Base-by-base conservation (phyloP, 768 basidiomycete genomes). In the Amylocystis lapponica region DNA sequence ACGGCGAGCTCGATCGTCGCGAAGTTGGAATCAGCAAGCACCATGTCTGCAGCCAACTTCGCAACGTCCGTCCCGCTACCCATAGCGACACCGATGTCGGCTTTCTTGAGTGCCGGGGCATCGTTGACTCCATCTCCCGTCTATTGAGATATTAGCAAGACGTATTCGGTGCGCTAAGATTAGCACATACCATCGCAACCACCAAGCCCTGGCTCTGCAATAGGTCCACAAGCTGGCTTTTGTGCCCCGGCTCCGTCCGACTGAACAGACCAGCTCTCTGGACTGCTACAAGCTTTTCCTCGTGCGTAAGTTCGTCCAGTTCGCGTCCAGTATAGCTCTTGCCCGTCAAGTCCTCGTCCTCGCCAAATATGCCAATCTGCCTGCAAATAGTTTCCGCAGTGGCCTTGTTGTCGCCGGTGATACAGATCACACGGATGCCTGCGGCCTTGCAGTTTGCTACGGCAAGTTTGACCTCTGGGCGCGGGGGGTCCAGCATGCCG, bases 81-180 rank as follows among this genome's bases (percentile, higher is more conserved):
- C 95, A 99, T 99, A 3, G 95, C 94, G 40, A 99, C 86, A 63
- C 95, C 95, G 55, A 99, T 99, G 55, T 95, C 92, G 11, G 95
- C 96, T 66, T 86, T 94, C 63, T 95, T 94, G 55, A 99, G 66
- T 0, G 95, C 96, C 26, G 94, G 94, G 2, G 96, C 95, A 57
- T 99, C 95, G 53, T 99, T 99, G 45, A 99, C 96, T 54, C 95
- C 95, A 59, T 98, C 95, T 46, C 92, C 93, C 43, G 90, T 93
- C 89, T 91, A 50, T 14, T 31, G 16, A 47, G 22, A 45, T 27
- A n/a, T 33, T 48, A 56, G 32, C 9, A 37, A 14, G n/a, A 35
- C 41, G 17, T 47, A 16, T 39, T 13, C 23, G 21, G 23, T 41
- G 45, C 20, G 26, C 59, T 23, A 39, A 60, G 27, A 20, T 19